A percentile compares a stretch with the other conserved stretches of the same genome.
Conservation (phyloP, 495 filamentous ascomycete species). For the Penicillium flavigenum region DNA sequence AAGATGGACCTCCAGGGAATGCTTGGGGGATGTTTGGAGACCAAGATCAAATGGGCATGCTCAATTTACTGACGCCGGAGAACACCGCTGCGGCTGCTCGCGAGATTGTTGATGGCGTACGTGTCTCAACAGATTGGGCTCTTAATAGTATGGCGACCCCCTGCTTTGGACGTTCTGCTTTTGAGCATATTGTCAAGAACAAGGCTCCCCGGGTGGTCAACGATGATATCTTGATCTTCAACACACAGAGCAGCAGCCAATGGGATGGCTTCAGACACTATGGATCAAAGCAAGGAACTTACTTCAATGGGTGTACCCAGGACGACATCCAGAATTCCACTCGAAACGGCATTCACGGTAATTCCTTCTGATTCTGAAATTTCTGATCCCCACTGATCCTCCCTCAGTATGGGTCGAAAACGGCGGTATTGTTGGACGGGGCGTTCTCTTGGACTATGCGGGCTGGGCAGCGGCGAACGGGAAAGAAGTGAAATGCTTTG, state of each 20-base stretch:
- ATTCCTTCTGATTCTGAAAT: slow-evolving; percentile 4
- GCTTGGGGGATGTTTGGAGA: slow-evolving; percentile 52
- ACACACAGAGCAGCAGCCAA: slow-evolving; percentile 57
- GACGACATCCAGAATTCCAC: slow-evolving; percentile 52
- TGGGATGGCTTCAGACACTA: slow-evolving; percentile 60
- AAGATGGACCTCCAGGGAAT: slow-evolving; percentile 41
- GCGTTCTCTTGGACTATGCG: slow-evolving; percentile 58
- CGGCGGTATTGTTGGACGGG: slow-evolving; percentile 55
- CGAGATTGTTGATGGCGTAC: slow-evolving; percentile 52
- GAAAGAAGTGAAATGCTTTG: slow-evolving; percentile 38
- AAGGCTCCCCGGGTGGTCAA: slow-evolving; percentile 50
- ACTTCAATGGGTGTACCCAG: slow-evolving; percentile 61
- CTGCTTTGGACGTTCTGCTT: slow-evolving; percentile 29
- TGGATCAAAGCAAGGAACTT: slow-evolving; percentile 47
- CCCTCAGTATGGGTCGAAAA: slow-evolving; percentile 40
- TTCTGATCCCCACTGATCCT: background rate
- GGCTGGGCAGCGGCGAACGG: slow-evolving; percentile 47
- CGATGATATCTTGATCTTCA: slow-evolving; percentile 61
- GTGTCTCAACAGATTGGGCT: slow-evolving; percentile 45
- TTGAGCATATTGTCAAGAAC: slow-evolving; percentile 36
- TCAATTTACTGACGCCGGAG: slow-evolving; percentile 50
- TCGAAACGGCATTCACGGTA: slow-evolving; percentile 48
- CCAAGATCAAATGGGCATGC: slow-evolving; percentile 45
- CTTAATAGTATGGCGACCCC: slow-evolving; percentile 33
- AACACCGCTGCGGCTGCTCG: slow-evolving; percentile 43